Conservation (phyloP, 1,284 basidiomycete genomes). For the Cutaneotrichosporon sp. region DNA sequence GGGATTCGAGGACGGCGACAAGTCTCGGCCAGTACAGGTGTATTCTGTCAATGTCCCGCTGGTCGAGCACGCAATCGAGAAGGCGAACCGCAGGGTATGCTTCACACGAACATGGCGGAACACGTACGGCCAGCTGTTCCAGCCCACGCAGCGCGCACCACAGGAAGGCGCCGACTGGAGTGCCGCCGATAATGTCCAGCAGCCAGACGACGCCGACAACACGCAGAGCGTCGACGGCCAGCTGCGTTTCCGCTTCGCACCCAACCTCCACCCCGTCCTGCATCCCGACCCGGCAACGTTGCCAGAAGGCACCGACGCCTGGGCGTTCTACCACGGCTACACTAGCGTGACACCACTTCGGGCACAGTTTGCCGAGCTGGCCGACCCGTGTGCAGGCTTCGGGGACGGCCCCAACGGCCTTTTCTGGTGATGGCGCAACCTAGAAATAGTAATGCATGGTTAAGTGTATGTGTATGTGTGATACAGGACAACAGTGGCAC, state of each 20-base stretch:
- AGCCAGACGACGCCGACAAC: not conserved
- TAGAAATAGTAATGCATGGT: not conserved
- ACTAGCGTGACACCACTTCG: conserved; percentile 36
- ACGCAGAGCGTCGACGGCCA: conserved; percentile 8
- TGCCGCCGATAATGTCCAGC: conserved; percentile 7
- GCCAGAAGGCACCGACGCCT: conserved; percentile 72
- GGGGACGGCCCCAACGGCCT: not conserved
- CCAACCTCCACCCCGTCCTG: conserved; percentile 66
- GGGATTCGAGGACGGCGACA: conserved; percentile 56
- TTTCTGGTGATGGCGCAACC: not conserved
- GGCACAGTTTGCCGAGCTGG: conserved; percentile 27
- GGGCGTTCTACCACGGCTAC: conserved; percentile 44
- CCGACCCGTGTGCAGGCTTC: not conserved
- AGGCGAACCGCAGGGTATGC: conserved; percentile 31
- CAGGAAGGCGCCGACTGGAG: conserved; percentile 7
- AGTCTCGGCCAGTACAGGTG: conserved; percentile 28
- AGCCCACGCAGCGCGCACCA: conserved; percentile 7
- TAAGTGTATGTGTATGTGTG: not conserved
- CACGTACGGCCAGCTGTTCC: conserved; percentile 44
- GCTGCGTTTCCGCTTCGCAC: conserved; percentile 73
- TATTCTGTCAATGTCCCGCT: conserved; percentile 48
- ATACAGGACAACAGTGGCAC: too few relatives aligned
- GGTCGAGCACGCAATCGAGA: conserved; percentile 32
- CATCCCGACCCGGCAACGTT: conserved; percentile 57
- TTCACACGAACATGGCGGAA: conserved; percentile 48